A percentile compares a stretch with the other conserved stretches of the same genome.
phyloP scores from a whole-genome alignment of 164 flowering plant genomes.

The Stephania yunnanensis region DNA sequence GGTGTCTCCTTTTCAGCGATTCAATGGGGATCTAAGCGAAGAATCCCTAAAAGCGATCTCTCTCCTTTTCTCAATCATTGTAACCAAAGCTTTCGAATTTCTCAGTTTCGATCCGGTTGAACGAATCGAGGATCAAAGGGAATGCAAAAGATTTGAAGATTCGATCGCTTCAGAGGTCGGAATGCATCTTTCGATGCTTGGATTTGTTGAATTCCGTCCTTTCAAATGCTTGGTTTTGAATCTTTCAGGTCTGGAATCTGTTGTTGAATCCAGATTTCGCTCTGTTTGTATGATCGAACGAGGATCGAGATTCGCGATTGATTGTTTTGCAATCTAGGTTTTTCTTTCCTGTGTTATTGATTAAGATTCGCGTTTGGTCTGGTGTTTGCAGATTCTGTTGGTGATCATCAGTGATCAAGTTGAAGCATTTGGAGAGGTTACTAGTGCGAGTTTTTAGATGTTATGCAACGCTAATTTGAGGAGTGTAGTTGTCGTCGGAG shows the following conservation, averaged over 20 bases:
- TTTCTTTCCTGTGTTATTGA: not conserved
- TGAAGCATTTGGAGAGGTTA: constrained; percentile 11
- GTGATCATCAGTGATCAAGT: not conserved
- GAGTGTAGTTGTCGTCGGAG: constrained; percentile 33
- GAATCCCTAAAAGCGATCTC: not conserved
- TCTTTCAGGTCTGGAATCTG: constrained; percentile 1
- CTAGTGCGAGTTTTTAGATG: constrained; percentile 46
- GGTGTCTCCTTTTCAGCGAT: not conserved
- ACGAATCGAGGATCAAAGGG: not conserved
- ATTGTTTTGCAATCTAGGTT: not conserved
- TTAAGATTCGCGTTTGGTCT: not conserved
- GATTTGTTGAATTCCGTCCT: not conserved
- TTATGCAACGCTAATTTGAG: constrained; percentile 50
- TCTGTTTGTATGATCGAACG: not conserved
- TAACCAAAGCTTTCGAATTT: not conserved
- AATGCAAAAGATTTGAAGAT: not conserved
- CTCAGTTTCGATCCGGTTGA: not conserved
- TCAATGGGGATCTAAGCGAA: not conserved
- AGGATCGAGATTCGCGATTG: not conserved
- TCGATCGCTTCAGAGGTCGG: not conserved
- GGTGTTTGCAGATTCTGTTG: not conserved
- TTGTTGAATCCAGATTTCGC: constrained; percentile 9
- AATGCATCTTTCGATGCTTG: not conserved
- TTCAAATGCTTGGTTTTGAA: not conserved
- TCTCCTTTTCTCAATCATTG: not conserved